Conservation (phyloP, 2,329 filamentous ascomycete genomes). For the Thyridium curvatum region DNA sequence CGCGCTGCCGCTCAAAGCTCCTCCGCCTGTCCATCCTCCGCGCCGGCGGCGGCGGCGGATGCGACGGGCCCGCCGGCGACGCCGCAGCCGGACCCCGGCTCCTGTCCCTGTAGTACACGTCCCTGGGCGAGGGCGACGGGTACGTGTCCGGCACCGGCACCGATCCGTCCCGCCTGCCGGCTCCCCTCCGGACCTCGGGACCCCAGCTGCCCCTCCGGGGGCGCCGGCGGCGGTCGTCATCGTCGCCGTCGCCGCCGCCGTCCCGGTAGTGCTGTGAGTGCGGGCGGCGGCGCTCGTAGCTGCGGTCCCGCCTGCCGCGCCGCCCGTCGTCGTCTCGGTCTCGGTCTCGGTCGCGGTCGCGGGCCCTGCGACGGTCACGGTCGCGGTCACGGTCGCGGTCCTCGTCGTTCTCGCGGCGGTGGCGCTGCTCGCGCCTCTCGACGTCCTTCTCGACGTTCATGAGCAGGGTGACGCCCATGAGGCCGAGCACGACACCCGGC, state of each 20-base stretch:
- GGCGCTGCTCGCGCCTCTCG: constrained; percentile 22
- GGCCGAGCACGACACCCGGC: constrained; percentile 29
- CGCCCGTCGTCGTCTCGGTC: not conserved
- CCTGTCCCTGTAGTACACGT: too few relatives aligned
- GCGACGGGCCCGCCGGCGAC: too few relatives aligned
- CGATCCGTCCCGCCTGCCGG: too few relatives aligned
- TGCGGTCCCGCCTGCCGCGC: not conserved
- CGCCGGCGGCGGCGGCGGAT: too few relatives aligned
- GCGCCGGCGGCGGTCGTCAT: not conserved
- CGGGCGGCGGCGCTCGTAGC: not conserved
- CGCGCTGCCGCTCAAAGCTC: too few relatives aligned
- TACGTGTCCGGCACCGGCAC: too few relatives aligned
- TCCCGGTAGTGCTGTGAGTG: not conserved
- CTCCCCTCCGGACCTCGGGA: too few relatives aligned
- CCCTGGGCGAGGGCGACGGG: too few relatives aligned
- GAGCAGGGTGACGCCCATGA: constrained; percentile 25
- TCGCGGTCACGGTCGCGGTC: not conserved
- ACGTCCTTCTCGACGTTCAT: constrained; percentile 35
- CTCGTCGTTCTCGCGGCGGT: constrained; percentile 13
- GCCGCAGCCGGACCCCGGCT: too few relatives aligned
- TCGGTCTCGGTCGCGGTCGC: not conserved
- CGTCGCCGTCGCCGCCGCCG: not conserved
- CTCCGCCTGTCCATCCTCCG: too few relatives aligned
- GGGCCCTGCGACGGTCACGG: not conserved
- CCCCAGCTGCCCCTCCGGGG: too few relatives aligned